Conservation (phyloP, 495 filamentous ascomycete genomes). For the Penicillium waksmanii region DNA sequence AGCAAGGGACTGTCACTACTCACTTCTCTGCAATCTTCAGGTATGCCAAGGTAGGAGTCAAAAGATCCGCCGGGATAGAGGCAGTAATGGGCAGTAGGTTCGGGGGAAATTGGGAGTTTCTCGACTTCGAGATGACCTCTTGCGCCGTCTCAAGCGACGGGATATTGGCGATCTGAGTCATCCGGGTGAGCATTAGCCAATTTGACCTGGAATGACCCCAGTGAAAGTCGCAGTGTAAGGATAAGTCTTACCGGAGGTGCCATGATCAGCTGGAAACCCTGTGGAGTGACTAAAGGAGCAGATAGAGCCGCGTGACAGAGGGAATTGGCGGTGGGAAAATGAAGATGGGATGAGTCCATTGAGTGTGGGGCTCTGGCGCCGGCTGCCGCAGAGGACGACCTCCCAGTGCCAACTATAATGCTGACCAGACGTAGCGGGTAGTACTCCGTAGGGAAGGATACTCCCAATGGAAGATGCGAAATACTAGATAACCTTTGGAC, state of each 20-base stretch:
- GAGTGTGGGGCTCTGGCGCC: constrained; percentile 23
- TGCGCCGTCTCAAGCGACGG: constrained; percentile 49
- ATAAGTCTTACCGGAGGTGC: constrained; percentile 38
- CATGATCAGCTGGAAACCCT: constrained; percentile 29
- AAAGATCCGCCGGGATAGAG: constrained; percentile 84
- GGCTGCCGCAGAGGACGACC: constrained; percentile 9
- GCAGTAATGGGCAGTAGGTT: constrained; percentile 87
- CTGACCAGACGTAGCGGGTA: not conserved
- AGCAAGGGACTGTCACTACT: constrained; percentile 36
- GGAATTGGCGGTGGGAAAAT: constrained; percentile 36
- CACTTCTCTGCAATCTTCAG: constrained; percentile 80
- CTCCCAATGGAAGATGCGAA: too few relatives aligned
- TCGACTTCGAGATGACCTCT: constrained; percentile 56
- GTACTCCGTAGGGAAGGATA: too few relatives aligned
- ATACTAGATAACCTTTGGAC: too few relatives aligned
- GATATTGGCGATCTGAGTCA: constrained; percentile 43
- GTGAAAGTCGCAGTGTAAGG: not conserved
- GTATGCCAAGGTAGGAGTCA: constrained; percentile 91
- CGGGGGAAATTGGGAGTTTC: constrained; percentile 59
- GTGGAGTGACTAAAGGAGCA: constrained; percentile 6
- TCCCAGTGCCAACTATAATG: not conserved
- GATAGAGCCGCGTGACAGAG: constrained; percentile 17
- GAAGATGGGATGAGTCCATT: constrained; percentile 11
- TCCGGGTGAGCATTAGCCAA: constrained; percentile 15
- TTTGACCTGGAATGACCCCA: constrained; percentile 4